A percentile compares a stretch with the other conserved stretches of the same genome.
phyloP scores from a whole-genome alignment of 768 basidiomycete species.

The Rhodosporidiobolus odoratus region DNA sequence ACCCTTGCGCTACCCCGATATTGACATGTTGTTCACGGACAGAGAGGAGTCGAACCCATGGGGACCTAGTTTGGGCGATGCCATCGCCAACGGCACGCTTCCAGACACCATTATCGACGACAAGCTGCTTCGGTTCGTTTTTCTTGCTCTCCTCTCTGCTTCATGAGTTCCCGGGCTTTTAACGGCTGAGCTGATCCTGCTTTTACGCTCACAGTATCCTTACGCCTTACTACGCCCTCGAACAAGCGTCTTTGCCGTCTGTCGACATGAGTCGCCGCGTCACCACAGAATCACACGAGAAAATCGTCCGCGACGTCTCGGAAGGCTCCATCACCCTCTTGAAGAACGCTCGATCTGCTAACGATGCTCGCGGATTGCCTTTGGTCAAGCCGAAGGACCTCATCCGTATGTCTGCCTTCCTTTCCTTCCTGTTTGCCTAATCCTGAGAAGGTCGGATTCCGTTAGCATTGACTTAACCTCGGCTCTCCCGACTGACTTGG shows the following conservation, averaged over 20 bases:
- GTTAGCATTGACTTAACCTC: too few relatives aligned
- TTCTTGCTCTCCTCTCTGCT: neutral
- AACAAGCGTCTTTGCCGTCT: slow-evolving; percentile 2
- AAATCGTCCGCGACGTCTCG: slow-evolving; percentile 26
- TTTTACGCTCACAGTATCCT: neutral
- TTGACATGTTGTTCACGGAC: too few relatives aligned
- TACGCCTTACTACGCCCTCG: slow-evolving; percentile 22
- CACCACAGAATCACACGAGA: neutral
- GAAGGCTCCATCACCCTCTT: slow-evolving; percentile 26
- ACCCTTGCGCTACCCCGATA: neutral
- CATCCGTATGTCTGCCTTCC: neutral
- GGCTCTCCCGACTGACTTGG: neutral
- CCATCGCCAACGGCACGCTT: slow-evolving; percentile 10
- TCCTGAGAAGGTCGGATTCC: too few relatives aligned
- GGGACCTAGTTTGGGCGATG: neutral
- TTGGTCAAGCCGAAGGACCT: slow-evolving; percentile 6
- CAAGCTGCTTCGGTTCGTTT: slow-evolving; percentile 18
- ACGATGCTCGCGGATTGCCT: slow-evolving; percentile 12
- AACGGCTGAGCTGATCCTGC: too few relatives aligned
- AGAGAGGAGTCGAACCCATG: slow-evolving; percentile 3
- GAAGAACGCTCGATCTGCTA: slow-evolving; percentile 27
- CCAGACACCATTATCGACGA: slow-evolving; percentile 21
- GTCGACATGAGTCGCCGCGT: neutral
- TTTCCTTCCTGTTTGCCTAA: neutral
- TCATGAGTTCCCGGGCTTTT: too few relatives aligned